These are phyloP conservation scores for Pseudogymnoascus sp. DNA, from an alignment of 2,329 filamentous ascomycete genomes.

Conservation along the genomic window DNA sequence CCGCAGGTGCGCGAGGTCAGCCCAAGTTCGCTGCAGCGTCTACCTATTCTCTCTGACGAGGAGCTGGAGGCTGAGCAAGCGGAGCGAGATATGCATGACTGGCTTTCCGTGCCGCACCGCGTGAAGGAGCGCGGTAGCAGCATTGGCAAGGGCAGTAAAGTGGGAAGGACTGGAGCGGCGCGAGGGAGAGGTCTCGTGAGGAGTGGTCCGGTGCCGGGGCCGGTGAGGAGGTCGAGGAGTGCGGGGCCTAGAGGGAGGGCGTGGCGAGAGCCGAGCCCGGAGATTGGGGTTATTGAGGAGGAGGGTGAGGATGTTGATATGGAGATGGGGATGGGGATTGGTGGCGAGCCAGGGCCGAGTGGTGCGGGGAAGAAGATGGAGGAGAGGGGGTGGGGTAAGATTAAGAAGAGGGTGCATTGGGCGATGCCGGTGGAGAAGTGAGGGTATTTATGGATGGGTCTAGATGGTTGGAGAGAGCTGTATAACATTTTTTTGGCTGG, in stretches of 20 bases:
- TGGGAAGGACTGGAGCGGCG: neutral
- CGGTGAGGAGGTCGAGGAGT: slow-evolving; percentile 20
- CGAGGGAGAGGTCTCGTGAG: slow-evolving; percentile 24
- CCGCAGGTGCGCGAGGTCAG: slow-evolving; percentile 25
- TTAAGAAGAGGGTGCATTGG: slow-evolving; percentile 29
- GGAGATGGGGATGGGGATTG: neutral
- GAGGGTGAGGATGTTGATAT: slow-evolving; percentile 16
- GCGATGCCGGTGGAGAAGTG: slow-evolving; percentile 12
- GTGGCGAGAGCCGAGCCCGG: slow-evolving; percentile 28
- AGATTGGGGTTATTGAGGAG: slow-evolving; percentile 27
- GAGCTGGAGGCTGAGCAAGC: neutral
- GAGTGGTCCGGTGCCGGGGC: slow-evolving; percentile 12
- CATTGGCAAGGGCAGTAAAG: neutral
- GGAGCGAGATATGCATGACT: neutral
- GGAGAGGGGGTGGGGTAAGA: slow-evolving; percentile 13
- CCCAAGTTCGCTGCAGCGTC: slow-evolving; percentile 19
- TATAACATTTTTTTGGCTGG: neutral
- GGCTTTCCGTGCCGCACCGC: neutral
- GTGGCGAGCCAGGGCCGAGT: neutral
- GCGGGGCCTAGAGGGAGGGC: slow-evolving; percentile 24
- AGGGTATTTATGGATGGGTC: neutral
- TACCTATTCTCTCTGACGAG: neutral
- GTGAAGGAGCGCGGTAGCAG: neutral
- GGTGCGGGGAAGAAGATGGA: neutral
- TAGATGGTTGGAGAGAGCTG: neutral